Evolutionary conservation across 495 filamentous ascomycete genomes (phyloP).

Genomic region (Hyaloscypha hepaticicola): DNA sequence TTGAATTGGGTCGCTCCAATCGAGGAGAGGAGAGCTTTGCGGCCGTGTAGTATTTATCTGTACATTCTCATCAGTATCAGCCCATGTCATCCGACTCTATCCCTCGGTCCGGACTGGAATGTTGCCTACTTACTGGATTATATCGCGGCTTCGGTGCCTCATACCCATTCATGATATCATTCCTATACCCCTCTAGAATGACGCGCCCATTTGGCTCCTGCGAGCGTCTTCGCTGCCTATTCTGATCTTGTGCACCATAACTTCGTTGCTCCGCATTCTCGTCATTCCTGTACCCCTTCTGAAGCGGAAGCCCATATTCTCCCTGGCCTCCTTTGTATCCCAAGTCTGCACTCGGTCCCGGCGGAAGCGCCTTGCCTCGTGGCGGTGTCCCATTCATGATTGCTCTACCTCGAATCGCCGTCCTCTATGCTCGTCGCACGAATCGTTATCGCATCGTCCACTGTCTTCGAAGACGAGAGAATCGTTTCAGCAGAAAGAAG

Average conservation of each 20-base stretch:
- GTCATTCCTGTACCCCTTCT: slow-evolving; percentile 13
- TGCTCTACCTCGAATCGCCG: not conserved
- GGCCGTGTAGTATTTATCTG: slow-evolving; percentile 28
- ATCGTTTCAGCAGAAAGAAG: not conserved
- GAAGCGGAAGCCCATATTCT: not conserved
- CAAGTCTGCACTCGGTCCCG: slow-evolving; percentile 19
- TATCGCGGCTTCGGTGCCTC: slow-evolving; percentile 44
- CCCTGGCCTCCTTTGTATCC: slow-evolving; percentile 13
- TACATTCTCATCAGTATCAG: slow-evolving; percentile 9
- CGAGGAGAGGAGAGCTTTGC: slow-evolving; percentile 41
- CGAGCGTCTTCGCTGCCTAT: not conserved
- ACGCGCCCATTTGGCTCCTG: slow-evolving; percentile 15
- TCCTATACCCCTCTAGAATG: slow-evolving; percentile 48
- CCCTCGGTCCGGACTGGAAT: not conserved
- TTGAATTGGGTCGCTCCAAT: slow-evolving; percentile 55
- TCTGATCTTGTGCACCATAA: not conserved
- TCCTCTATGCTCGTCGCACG: not conserved
- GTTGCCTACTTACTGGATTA: slow-evolving; percentile 44
- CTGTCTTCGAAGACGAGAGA: not conserved
- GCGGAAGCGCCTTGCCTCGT: slow-evolving; percentile 15
- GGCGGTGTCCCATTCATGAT: slow-evolving; percentile 21
- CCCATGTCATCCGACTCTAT: not conserved
- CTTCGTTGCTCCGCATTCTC: slow-evolving; percentile 16
- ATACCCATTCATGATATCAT: slow-evolving; percentile 44
- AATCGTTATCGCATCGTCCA: slow-evolving; percentile 8